These are phyloP conservation scores for Pseudogymnoascus sp. DNA, from an alignment of 2,329 filamentous ascomycete genomes.

Conservation along the genomic window DNA sequence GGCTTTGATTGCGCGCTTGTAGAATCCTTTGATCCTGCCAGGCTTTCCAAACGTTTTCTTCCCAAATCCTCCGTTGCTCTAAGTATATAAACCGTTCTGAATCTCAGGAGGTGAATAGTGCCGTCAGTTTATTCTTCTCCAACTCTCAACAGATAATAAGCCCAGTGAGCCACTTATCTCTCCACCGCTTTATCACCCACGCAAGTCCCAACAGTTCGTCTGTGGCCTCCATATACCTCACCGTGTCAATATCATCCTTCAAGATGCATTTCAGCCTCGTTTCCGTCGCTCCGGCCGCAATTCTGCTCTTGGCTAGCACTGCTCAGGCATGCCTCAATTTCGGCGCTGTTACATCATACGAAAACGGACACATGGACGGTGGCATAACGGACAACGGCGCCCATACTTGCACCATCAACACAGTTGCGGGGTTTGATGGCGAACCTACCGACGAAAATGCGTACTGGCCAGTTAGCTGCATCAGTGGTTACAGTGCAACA, in stretches of 20 bases:
- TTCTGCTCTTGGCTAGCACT: background rate
- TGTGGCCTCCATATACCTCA: background rate
- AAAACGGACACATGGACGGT: background rate
- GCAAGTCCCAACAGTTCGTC: background rate
- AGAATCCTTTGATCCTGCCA: background rate
- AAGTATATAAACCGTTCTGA: background rate
- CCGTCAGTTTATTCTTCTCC: background rate
- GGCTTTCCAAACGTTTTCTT: too few relatives aligned
- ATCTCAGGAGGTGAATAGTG: background rate
- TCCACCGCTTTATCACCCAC: background rate
- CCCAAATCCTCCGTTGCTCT: background rate
- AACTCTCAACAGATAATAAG: background rate
- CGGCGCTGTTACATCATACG: background rate
- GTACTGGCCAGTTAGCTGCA: background rate
- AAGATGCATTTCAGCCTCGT: background rate
- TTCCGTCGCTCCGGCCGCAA: background rate
- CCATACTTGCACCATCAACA: background rate
- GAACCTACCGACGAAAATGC: background rate
- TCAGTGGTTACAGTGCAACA: background rate
- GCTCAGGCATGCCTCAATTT: background rate
- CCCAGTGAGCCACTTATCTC: background rate
- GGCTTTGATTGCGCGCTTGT: background rate
- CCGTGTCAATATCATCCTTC: background rate
- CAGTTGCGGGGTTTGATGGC: background rate
- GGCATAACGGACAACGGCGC: background rate